These are phyloP conservation scores for Hylodesmum podocarpum DNA, from an alignment of 306 rosid species.

Conservation along the genomic window DNA sequence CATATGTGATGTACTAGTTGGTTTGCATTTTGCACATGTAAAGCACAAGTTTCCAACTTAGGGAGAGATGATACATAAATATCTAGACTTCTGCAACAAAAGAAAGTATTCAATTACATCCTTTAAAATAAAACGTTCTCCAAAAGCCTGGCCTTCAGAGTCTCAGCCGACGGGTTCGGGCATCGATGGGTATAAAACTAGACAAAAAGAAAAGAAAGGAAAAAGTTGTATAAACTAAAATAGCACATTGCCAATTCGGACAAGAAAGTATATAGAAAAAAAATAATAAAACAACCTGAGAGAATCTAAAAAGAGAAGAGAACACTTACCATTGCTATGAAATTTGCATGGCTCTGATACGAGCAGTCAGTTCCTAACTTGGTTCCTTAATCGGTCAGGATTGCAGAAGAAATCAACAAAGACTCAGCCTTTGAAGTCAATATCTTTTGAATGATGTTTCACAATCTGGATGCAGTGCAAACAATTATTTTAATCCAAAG, in stretches of 20 bases:
- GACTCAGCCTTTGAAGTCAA: constrained; percentile 81
- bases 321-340: constrained; percentile 37
- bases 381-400: constrained; percentile 83
- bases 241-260: neutral
- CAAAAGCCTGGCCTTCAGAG: neutral
- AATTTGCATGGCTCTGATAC: constrained; percentile 85
- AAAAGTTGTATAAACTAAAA: neutral
- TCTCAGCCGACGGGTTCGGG: neutral
- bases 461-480: constrained; percentile 63
- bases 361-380: constrained; percentile 82
- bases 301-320: neutral
- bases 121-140: neutral
- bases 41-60: neutral
- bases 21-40: neutral
- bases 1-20: neutral
- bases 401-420: constrained; percentile 95
- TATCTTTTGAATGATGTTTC: constrained; percentile 87
- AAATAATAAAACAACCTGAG: neutral
- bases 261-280: neutral
- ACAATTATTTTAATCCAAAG: neutral
- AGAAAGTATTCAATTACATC: neutral
- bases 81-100: neutral
- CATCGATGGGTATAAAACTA: neutral
- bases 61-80: neutral
- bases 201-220: neutral